phyloP scores from a whole-genome alignment of 2,329 filamentous ascomycete genomes.

The Calonectria pseudoreteaudii region DNA sequence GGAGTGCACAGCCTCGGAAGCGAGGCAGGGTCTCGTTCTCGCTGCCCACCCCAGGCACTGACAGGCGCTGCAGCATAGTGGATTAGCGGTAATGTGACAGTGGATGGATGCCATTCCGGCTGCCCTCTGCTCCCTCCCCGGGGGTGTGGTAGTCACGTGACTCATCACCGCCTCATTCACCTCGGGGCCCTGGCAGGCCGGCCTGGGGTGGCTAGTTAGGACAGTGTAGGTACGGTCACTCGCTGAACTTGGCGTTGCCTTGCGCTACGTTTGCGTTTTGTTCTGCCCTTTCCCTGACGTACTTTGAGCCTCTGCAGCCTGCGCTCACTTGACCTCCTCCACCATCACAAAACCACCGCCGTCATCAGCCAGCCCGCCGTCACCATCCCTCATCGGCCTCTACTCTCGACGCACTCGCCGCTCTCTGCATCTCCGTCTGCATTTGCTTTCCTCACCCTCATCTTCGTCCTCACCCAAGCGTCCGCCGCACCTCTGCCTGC shows the following conservation, averaged over 20 bases:
- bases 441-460: constrained; percentile 14
- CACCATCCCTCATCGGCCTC: constrained; percentile 11
- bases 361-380: constrained; percentile 1
- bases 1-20: constrained; percentile 19
- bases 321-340: constrained; percentile 43
- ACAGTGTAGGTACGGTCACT: constrained; percentile 18
- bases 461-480: constrained; percentile 10
- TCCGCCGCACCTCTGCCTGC: neutral
- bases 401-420: constrained; percentile 13
- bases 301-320: constrained; percentile 46
- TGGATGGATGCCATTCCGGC: neutral
- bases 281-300: constrained; percentile 54
- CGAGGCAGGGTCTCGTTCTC: neutral
- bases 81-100: neutral
- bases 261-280: constrained; percentile 46
- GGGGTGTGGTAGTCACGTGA: constrained; percentile 40
- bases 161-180: constrained; percentile 38
- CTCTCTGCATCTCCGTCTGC: constrained; percentile 9
- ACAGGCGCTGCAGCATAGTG: neutral
- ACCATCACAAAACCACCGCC: constrained; percentile 42
- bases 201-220: neutral
- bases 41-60: neutral
- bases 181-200: neutral
- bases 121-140: neutral
- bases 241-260: constrained; percentile 40